Evolutionary conservation across 352 stramenopile species (phyloP), one percentile per base, ranked within the genome.

Genomic region (Aphanomyces astaci): DNA sequence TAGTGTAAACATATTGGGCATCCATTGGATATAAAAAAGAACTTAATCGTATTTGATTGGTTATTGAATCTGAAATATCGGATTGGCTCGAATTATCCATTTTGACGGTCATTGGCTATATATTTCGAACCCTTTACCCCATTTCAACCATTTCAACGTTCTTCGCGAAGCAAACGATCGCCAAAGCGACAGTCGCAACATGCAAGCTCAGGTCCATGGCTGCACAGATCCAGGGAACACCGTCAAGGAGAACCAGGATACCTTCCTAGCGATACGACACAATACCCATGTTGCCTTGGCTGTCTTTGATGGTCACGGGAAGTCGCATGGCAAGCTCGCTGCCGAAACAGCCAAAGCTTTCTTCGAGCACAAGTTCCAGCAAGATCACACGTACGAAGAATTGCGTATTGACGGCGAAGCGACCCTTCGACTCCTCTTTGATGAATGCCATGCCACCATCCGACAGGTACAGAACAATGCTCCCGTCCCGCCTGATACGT

Each of bases 301-400:
- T 9, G 74, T 96, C 15, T 94, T 96, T 71, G 88, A 96, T 70
- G 88, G 88, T 33, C 89, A 96, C 70, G 89, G 89, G 25, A 76
- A 79, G 57, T 87, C 94, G 49, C 78, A 84, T 1, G 89, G 89
- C 2, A 75, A 80, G 2, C 75, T 90, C 30, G 88, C 88, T 2
- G 84, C 87, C 11, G 57, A 78, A 46, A 76, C 83, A 10, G 84
- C 86, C 57, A 78, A 76, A 46, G 60, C 73, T 52, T 92, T 80
- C 71, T 87, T 94, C 39, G 74, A 87, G 62, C 70, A 76, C 27
- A 76, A 89, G 49, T 87, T 96, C 56, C 62, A 77, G 15, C 63
- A 76, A 9, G 24, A 71, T 0, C 64, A 75, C 5, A 78, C 87
- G 48, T 88, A 88, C 46, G 71, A 56, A 11, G 39, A 70, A n/a